These are phyloP conservation scores for Coniferiporia sulphurascens DNA, from an alignment of 1,284 basidiomycete species.

Conservation along the genomic window DNA sequence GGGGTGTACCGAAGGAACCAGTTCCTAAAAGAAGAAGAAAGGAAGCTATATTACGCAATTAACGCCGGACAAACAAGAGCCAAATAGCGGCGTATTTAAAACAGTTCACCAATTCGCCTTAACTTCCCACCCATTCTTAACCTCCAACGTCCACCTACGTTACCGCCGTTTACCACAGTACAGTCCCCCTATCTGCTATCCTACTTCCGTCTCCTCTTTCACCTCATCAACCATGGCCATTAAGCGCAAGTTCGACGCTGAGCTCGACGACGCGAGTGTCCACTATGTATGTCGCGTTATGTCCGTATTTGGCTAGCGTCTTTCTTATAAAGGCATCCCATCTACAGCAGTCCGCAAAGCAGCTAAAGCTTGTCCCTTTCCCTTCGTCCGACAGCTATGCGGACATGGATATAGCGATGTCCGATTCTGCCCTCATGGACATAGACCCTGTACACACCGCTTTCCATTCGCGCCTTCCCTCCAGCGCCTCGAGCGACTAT, in stretches of 20 bases:
- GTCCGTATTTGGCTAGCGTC: constrained; percentile 23
- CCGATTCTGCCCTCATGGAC: constrained; percentile 20
- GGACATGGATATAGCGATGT: constrained; percentile 73
- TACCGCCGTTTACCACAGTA: constrained; percentile 24
- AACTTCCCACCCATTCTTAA: not conserved
- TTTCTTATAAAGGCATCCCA: constrained; percentile 6
- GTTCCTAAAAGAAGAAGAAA: not conserved
- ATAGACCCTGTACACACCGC: constrained; percentile 49
- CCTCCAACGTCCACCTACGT: not conserved
- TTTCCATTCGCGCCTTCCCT: constrained; percentile 60
- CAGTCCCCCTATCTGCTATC: constrained; percentile 21
- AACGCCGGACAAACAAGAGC: not conserved
- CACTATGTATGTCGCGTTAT: constrained; percentile 32
- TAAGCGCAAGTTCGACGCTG: constrained; percentile 68
- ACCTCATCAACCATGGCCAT: constrained; percentile 40
- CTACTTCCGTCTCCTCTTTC: constrained; percentile 22
- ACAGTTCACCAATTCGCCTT: not conserved
- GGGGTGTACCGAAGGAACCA: not conserved
- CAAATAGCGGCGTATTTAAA: not conserved
- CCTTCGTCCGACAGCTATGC: constrained; percentile 60
- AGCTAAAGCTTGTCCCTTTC: constrained; percentile 68
- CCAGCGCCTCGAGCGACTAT: constrained; percentile 47
- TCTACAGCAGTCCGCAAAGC: constrained; percentile 48
- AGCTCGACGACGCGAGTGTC: constrained; percentile 47
- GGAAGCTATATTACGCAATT: not conserved